Conservation (phyloP, 73 alveolate species). For the Uronychia setigera region DNA sequence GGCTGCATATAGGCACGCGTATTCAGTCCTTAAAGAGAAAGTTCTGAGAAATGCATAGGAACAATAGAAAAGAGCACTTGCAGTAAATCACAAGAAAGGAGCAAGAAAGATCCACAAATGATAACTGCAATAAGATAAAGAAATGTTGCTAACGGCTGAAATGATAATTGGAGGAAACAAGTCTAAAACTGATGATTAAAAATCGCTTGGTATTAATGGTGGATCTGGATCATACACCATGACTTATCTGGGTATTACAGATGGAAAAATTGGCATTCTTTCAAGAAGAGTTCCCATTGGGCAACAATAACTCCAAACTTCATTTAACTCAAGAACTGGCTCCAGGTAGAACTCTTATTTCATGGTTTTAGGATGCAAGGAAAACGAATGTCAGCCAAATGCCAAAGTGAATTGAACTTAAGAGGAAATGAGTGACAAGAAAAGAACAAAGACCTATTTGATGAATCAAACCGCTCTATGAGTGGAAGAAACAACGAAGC, state of each 20-base stretch:
- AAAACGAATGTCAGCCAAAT: background rate
- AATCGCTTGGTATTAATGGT: background rate
- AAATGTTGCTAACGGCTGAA: no score
- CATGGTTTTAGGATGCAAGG: no score
- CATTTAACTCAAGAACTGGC: background rate
- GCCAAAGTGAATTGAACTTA: background rate
- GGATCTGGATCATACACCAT: constrained; percentile 6
- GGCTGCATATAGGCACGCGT: background rate
- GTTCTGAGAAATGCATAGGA: background rate
- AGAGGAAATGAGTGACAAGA: background rate
- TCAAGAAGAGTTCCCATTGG: constrained; percentile 50
- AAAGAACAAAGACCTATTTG: background rate
- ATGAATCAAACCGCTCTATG: background rate
- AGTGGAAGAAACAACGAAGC: background rate
- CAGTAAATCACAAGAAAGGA: background rate
- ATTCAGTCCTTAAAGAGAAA: background rate
- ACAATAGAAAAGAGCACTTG: no score
- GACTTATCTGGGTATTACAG: constrained; percentile 43
- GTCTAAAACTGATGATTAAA: no score
- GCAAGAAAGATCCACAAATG: background rate
- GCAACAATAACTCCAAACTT: background rate
- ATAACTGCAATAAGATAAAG: background rate
- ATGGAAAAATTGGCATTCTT: constrained; percentile 38
- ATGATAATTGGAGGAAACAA: no score
- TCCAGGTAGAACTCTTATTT: no score